A percentile compares a stretch with the other conserved stretches of the same genome.
Evolutionary conservation across 2,329 filamentous ascomycete species (phyloP).

Genomic region (Trichophyton verrucosum): DNA sequence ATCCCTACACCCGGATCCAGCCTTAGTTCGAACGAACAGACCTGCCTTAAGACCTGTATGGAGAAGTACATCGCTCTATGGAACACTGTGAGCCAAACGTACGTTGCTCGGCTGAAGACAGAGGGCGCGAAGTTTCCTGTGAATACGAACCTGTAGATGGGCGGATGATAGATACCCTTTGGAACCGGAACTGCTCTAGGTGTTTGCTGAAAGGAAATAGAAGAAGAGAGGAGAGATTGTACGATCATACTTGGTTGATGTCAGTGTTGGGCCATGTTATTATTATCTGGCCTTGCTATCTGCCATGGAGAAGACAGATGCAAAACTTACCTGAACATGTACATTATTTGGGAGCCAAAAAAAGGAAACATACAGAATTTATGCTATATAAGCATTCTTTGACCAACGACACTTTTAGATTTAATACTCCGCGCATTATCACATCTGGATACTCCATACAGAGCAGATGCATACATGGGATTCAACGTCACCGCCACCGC

Average conservation of each 20-base stretch:
- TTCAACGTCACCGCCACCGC: neutral
- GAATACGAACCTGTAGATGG: neutral
- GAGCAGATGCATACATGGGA: neutral
- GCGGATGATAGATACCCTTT: neutral
- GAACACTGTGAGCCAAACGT: constrained; percentile 60
- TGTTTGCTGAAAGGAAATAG: no score
- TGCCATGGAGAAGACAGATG: no score
- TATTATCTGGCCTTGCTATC: no score
- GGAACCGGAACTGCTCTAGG: neutral
- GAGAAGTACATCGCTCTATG: constrained; percentile 74
- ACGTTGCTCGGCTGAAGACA: constrained; percentile 46
- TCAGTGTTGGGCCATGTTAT: neutral
- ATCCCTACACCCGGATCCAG: constrained; percentile 51
- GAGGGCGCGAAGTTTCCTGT: constrained; percentile 27
- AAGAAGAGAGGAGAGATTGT: neutral
- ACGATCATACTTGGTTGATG: neutral
- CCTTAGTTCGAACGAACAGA: constrained; percentile 54
- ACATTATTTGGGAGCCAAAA: neutral
- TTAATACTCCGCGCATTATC: no score
- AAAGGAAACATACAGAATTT: neutral
- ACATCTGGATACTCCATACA: neutral
- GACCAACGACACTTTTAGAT: no score
- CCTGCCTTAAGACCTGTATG: constrained; percentile 65
- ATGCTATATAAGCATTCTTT: neutral
- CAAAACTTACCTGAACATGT: no score